These are phyloP conservation scores for sunflower (Helianthus annuus) DNA, from an alignment of 129 eudicot species.

Conservation along the genomic window HanXRQr2.0-SUNRISE NC_035434.2:172674957-172675456, in stretches of 20 bases:
- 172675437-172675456: no score
- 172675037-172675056: background rate
- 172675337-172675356: conserved; percentile 29
- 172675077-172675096: background rate
- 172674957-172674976: conserved; percentile 1
- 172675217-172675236: conserved; percentile 22
- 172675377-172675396: background rate
- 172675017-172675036: background rate
- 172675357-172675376: background rate
- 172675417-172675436: no score
- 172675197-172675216: conserved; percentile 20
- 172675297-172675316: conserved; percentile 9
- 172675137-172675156: background rate
- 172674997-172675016: background rate
- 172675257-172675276: conserved; percentile 19
- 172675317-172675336: conserved; percentile 19
- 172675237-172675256: background rate
- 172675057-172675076: background rate
- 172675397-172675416: background rate
- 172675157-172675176: conserved; percentile 21
- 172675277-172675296: conserved; percentile 25
- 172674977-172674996: background rate
- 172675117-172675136: background rate
- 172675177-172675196: background rate
- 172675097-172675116: background rate